Evolutionary conservation across 2,329 filamentous ascomycete species (phyloP).

Genomic region (Phialophora chinensis): DNA sequence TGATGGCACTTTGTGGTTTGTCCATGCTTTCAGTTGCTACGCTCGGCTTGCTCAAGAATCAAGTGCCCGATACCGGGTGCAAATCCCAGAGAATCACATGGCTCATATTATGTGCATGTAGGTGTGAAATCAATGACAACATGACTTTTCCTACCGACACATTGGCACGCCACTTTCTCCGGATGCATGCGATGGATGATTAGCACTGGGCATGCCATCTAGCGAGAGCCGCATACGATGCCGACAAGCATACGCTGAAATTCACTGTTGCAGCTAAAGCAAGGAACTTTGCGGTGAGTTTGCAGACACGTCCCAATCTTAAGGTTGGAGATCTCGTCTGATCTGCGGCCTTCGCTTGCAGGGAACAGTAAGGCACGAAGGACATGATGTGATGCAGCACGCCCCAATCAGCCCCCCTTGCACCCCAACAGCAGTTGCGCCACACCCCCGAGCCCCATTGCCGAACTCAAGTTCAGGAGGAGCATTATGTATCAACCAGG

Average conservation of each 20-base stretch:
- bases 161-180: constrained; percentile 4
- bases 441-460: background rate
- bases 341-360: constrained; percentile 1
- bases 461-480: background rate
- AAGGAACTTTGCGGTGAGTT: background rate
- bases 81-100: constrained; percentile 25
- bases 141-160: constrained; percentile 32
- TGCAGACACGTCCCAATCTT: background rate
- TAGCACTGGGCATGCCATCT: background rate
- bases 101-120: constrained; percentile 10
- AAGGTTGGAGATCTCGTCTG: constrained; percentile 1
- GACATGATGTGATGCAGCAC: background rate
- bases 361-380: background rate
- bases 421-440: background rate
- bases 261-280: background rate
- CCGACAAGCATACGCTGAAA: background rate
- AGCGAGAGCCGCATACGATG: background rate
- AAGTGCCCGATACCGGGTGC: constrained; percentile 9
- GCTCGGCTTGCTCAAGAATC: background rate
- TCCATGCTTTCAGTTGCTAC: constrained; percentile 28
- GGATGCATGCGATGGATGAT: background rate
- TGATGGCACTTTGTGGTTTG: constrained; percentile 56
- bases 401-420: background rate
- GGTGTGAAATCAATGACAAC: constrained; percentile 36
- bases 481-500: background rate